Base-by-base conservation (phyloP, 169 alveolate genomes). In the Plasmodium vivax region DNA sequence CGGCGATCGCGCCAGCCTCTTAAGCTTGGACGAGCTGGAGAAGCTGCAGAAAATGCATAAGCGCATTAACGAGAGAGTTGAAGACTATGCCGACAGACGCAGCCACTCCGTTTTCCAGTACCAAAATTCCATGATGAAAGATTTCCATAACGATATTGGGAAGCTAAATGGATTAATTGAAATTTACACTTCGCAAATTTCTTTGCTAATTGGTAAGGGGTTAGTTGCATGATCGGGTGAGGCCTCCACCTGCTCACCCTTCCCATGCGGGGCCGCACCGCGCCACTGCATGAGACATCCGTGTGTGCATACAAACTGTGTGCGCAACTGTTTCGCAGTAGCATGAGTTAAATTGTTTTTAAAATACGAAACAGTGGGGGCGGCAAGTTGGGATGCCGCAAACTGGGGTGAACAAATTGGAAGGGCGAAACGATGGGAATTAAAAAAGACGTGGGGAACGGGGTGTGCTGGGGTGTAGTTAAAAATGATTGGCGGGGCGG, bases 181-280 rank as follows among this genome's bases (percentile, higher is more conserved):
- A 75, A 36, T 85, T 9, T 85, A 75, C 34, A 85, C 93, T 3
- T 51, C 73, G 12, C 93, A 85, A 56, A 85, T 85, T 30, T 75
- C 77, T 75, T 85, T 85, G 82, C 82, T 85, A 85, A 58, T 85
- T n/a, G 58, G 80, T 58, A 85, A 54, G 23, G 83, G 74, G 30
- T n/a, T 85, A 34, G 43, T 27, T 30, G 77, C 77, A 68, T 68
- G 38, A 68, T 68, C 36, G 77, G 77, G 41, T 5, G 77, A 68
- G 19, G 36, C 14, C 10, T 68, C 77, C 77, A 68, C 41, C 32
- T 68, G n/a, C 38, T 19, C n/a, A 19, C 27, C 38, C 9, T 68
- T 68, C 77, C 77, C 77, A 68, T 27, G 77, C 77, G 38, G 41
- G 23, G 32, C 19, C 38, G 14, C 77, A 68, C 14, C 32, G 38